These are phyloP conservation scores for Drechslera avenae DNA, from an alignment of 2,329 filamentous ascomycete species.

Conservation along the genomic window DNA sequence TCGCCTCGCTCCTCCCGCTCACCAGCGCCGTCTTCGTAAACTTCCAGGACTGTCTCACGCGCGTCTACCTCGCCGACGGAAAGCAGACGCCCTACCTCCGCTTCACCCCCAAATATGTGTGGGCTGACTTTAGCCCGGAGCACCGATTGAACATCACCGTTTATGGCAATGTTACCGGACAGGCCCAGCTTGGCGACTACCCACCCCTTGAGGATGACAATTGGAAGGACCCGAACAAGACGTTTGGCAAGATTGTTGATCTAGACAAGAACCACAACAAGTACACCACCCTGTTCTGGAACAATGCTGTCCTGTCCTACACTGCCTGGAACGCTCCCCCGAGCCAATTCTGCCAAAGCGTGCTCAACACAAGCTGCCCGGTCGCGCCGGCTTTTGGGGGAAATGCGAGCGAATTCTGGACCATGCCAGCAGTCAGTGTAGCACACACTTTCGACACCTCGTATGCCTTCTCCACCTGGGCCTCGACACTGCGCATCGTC, in stretches of 20 bases:
- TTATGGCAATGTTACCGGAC: conserved; percentile 90
- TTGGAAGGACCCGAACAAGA: conserved; percentile 65
- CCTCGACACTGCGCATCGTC: conserved; percentile 72
- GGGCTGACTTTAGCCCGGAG: conserved; percentile 69
- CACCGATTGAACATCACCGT: conserved; percentile 77
- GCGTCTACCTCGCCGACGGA: conserved; percentile 61
- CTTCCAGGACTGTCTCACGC: conserved; percentile 81
- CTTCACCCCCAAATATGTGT: conserved; percentile 76
- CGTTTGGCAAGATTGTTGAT: conserved; percentile 77
- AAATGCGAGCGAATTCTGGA: conserved; percentile 58
- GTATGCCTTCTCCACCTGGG: conserved; percentile 85
- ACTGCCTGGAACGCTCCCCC: conserved; percentile 63
- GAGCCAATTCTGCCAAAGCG: conserved; percentile 67
- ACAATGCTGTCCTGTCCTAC: conserved; percentile 78
- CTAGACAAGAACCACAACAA: conserved; percentile 63
- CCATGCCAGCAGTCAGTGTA: conserved; percentile 74
- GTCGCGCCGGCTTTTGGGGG: conserved; percentile 72
- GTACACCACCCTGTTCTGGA: conserved; percentile 74
- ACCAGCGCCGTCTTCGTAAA: conserved; percentile 64
- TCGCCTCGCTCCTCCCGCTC: conserved; percentile 32
- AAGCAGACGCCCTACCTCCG: conserved; percentile 69
- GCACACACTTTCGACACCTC: conserved; percentile 76
- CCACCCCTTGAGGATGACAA: conserved; percentile 64
- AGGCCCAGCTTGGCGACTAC: conserved; percentile 61
- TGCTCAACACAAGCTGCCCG: conserved; percentile 66